phyloP scores from a whole-genome alignment of 805 yeast genomes.

The Ogataea chonburiensis region DNA sequence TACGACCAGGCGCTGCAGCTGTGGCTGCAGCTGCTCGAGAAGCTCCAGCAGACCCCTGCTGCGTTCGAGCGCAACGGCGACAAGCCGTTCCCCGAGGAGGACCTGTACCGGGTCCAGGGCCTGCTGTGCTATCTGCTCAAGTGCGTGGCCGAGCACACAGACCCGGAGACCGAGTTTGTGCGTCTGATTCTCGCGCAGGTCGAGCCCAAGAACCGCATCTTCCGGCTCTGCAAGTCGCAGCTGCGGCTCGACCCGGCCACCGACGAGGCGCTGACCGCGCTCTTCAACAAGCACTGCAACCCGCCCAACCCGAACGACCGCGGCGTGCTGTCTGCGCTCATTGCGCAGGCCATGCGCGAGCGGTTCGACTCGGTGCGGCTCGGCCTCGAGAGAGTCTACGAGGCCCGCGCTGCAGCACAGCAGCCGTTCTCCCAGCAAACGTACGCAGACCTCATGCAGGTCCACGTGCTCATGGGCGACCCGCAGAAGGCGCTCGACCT shows the following conservation, averaged over 20 bases:
- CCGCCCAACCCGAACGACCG: slow-evolving; percentile 25
- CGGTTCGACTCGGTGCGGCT: slow-evolving; percentile 18
- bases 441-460: slow-evolving; percentile 44
- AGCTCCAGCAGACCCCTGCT: slow-evolving; percentile 23
- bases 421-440: slow-evolving; percentile 41
- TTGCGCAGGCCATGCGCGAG: slow-evolving; percentile 19
- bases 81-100: not conserved
- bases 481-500: slow-evolving; percentile 40
- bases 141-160: not conserved
- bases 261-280: not conserved
- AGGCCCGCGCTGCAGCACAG: slow-evolving; percentile 28
- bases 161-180: slow-evolving; percentile 1
- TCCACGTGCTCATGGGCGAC: slow-evolving; percentile 38
- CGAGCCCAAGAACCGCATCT: not conserved
- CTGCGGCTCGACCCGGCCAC: not conserved
- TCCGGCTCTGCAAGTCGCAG: not conserved
- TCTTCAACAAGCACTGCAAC: not conserved
- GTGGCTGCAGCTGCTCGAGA: slow-evolving; percentile 31
- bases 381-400: slow-evolving; percentile 19
- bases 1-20: slow-evolving; percentile 29
- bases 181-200: not conserved
- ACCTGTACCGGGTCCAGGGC: slow-evolving; percentile 3
- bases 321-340: slow-evolving; percentile 14
- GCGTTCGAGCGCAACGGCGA: slow-evolving; percentile 5
- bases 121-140: slow-evolving; percentile 5